phyloP scores from a whole-genome alignment of 805 yeast species.

The Kodamaea laetipori region DNA sequence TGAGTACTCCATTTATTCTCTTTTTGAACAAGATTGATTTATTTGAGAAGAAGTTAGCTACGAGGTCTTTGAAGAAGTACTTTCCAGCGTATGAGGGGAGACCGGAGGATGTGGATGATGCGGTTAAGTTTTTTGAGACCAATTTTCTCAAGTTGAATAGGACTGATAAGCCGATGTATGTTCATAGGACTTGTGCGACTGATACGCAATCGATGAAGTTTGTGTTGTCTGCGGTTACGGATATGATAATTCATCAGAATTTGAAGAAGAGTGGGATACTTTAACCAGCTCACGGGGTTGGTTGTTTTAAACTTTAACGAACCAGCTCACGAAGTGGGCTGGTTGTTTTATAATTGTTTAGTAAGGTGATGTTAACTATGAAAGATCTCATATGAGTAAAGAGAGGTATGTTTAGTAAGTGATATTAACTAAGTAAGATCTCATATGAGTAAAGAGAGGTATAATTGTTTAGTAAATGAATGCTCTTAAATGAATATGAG shows the following conservation, averaged over 20 bases:
- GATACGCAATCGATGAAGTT: constrained; percentile 87
- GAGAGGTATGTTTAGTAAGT: too few relatives aligned
- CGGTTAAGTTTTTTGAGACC: constrained; percentile 68
- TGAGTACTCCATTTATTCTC: constrained; percentile 81
- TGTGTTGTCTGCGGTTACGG: constrained; percentile 90
- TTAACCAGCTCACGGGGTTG: too few relatives aligned
- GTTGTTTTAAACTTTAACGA: too few relatives aligned
- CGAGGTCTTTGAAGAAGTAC: constrained; percentile 66
- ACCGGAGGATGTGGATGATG: constrained; percentile 64
- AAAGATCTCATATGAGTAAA: too few relatives aligned
- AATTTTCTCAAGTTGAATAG: constrained; percentile 65
- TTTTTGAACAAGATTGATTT: constrained; percentile 89
- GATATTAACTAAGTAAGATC: too few relatives aligned
- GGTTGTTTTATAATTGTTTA: too few relatives aligned
- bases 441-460: too few relatives aligned
- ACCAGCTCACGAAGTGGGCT: too few relatives aligned
- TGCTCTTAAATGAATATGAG: too few relatives aligned
- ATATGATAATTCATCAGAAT: constrained; percentile 82
- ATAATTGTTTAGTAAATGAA: too few relatives aligned
- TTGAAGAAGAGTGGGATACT: constrained; percentile 76
- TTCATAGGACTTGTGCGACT: constrained; percentile 94
- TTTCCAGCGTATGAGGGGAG: constrained; percentile 77
- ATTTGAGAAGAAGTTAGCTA: constrained; percentile 66
- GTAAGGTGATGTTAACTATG: too few relatives aligned
- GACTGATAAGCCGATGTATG: constrained; percentile 75